Evolutionary conservation across 192 early-diverging fungal species (phyloP).

Genomic region (Coemansia sp.): DNA sequence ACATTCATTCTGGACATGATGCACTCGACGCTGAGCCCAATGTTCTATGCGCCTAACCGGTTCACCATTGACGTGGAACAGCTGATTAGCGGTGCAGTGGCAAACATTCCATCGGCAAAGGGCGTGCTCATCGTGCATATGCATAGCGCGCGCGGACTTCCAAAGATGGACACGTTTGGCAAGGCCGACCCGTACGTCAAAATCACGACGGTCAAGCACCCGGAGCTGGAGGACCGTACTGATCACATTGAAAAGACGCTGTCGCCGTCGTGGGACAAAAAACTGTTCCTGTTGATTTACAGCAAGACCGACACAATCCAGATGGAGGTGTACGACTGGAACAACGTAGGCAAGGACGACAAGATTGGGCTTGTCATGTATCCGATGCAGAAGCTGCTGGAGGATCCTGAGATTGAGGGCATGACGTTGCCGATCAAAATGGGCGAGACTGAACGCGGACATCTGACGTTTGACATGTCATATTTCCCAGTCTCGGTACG

Average conservation of each 20-base stretch:
- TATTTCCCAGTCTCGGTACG: slow-evolving; percentile 47
- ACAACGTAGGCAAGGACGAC: slow-evolving; percentile 72
- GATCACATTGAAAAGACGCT: slow-evolving; percentile 68
- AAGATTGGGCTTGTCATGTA: slow-evolving; percentile 50
- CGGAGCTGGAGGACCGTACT: slow-evolving; percentile 61
- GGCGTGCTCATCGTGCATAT: slow-evolving; percentile 85
- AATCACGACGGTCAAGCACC: slow-evolving; percentile 68
- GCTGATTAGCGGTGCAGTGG: slow-evolving; percentile 68
- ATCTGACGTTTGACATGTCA: slow-evolving; percentile 44
- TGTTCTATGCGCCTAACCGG: slow-evolving; percentile 84
- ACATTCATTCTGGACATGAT: slow-evolving; percentile 73
- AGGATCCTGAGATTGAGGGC: slow-evolving; percentile 51
- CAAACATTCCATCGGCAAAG: slow-evolving; percentile 66
- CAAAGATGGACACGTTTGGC: slow-evolving; percentile 85
- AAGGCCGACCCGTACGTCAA: slow-evolving; percentile 86
- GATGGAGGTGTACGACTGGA: slow-evolving; percentile 82
- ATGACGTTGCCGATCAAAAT: slow-evolving; percentile 47
- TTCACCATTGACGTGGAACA: slow-evolving; percentile 77
- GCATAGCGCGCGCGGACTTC: slow-evolving; percentile 75
- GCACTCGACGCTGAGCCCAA: slow-evolving; percentile 69
- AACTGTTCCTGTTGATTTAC: slow-evolving; percentile 70
- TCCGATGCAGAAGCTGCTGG: slow-evolving; percentile 51
- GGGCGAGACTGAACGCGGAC: slow-evolving; percentile 48
- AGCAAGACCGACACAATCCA: slow-evolving; percentile 70
- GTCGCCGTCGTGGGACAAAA: slow-evolving; percentile 88